A percentile compares a stretch with the other conserved stretches of the same genome.
These are phyloP conservation scores for Hericium rajendrae DNA, from an alignment of 768 basidiomycete genomes.

Conservation along the genomic window DNA sequence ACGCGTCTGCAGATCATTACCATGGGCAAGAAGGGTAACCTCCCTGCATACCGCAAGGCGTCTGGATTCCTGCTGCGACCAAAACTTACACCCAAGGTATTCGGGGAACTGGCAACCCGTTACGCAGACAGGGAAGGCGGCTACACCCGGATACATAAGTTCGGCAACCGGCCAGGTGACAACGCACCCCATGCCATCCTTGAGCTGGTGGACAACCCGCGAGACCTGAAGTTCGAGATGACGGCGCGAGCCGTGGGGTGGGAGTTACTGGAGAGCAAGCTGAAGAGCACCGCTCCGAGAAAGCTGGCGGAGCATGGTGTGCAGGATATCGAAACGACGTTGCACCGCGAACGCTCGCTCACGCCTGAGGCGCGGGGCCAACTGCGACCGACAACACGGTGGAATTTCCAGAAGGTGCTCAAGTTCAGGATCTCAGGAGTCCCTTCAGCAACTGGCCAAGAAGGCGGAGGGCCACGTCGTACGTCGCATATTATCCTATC, in stretches of 20 bases:
- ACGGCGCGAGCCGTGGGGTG: constrained; percentile 81
- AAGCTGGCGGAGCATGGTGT: constrained; percentile 44
- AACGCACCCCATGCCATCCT: constrained; percentile 89
- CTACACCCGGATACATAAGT: constrained; percentile 90
- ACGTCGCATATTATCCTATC: constrained; percentile 16
- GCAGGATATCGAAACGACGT: constrained; percentile 31
- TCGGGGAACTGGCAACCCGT: constrained; percentile 67
- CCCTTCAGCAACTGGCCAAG: constrained; percentile 36
- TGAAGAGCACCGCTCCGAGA: constrained; percentile 35
- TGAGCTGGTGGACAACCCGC: constrained; percentile 90
- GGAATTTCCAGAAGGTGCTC: constrained; percentile 68
- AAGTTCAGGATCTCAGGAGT: constrained; percentile 46
- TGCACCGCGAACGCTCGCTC: constrained; percentile 40
- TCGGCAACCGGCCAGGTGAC: constrained; percentile 84
- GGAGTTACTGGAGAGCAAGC: constrained; percentile 57
- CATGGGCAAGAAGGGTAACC: constrained; percentile 77
- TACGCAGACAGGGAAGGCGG: constrained; percentile 82
- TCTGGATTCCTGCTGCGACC: constrained; percentile 72
- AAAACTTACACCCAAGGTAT: constrained; percentile 70
- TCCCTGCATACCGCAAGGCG: constrained; percentile 60
- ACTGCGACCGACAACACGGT: constrained; percentile 57
- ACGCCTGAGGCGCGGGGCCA: constrained; percentile 28
- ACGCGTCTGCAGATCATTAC: constrained; percentile 63
- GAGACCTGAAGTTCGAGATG: constrained; percentile 82
- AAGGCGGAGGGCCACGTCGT: constrained; percentile 64